Evolutionary conservation across 1,139 yeast species (phyloP), one percentile per base, ranked within the genome.

Genomic region (Saccharomycopsis crataegensis): DNA sequence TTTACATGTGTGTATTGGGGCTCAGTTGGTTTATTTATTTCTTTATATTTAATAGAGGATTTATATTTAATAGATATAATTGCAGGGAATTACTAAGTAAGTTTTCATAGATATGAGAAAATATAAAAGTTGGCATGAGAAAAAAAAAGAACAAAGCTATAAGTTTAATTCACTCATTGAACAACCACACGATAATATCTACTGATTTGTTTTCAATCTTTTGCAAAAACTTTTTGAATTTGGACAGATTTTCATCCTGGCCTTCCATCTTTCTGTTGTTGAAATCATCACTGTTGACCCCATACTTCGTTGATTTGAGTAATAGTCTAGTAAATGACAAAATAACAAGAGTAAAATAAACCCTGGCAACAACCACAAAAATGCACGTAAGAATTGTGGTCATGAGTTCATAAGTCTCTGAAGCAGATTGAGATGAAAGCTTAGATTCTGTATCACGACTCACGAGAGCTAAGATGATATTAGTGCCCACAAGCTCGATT

Each of bases 391-490:
- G 65, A 32, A 83, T 71, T 2, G 90, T 86, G 61, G 83, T 73
- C 51, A 83, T 80, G 54, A 87, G 76, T 65, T 90, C 97, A 62
- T 88, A 80, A 1, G 78, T 73, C 46, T 82, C 77, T 0, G 89
- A 74, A 1, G 93, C 91, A 46, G 89, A 80, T 63, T 83, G 86
- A 11, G 75, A 67, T 2, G 71, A 59, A 37, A 67, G 62, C 3
- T 52, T 52, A 48, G 41, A 44, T 38, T 42, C 56, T 46, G 45
- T 51, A 42, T 51, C 50, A 9, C 9, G 11, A 16, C 31, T 12
- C 16, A 28, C 8, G 8, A 14, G n/a, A 14, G 50, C 22, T 34
- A 14, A 11, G 37, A 9, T 49, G 22, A 42, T 28, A 37, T 17
- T 41, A 32, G 8, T 12, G 14, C 32, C 50, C 6, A 37, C n/a